Evolutionary conservation across 2,329 filamentous ascomycete genomes (phyloP).

Genomic region (Ceratocystis huliohia): DNA sequence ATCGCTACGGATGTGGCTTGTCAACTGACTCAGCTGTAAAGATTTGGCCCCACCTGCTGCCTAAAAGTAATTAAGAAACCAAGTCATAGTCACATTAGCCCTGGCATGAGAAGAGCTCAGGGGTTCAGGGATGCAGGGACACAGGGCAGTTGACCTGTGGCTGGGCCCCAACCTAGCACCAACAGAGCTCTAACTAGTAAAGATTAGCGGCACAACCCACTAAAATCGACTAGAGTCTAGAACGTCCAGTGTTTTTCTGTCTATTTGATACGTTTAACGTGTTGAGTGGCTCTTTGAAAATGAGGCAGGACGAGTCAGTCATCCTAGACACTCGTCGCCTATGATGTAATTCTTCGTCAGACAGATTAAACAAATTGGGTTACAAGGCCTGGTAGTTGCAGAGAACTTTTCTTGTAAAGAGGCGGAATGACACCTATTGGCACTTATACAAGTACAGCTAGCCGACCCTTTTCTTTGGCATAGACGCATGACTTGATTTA

Average conservation of each 20-base stretch:
- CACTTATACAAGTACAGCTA: background rate
- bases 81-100: background rate
- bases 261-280: background rate
- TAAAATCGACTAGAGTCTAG: background rate
- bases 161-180: background rate
- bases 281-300: background rate
- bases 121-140: background rate
- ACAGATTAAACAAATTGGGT: background rate
- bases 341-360: constrained; percentile 3
- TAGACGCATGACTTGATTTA: background rate
- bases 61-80: background rate
- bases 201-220: background rate
- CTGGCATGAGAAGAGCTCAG: constrained; percentile 8
- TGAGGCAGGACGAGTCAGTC: background rate
- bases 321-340: background rate
- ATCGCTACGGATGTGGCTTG: background rate
- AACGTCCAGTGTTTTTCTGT: background rate
- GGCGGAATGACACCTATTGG: too few relatives aligned
- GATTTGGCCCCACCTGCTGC: constrained; percentile 3
- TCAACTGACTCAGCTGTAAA: background rate
- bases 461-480: background rate
- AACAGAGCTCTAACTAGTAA: background rate
- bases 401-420: too few relatives aligned
- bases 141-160: background rate
- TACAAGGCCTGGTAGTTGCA: background rate